Base-by-base conservation (phyloP, 1,139 yeast species). In the Diutina sp. region DNA sequence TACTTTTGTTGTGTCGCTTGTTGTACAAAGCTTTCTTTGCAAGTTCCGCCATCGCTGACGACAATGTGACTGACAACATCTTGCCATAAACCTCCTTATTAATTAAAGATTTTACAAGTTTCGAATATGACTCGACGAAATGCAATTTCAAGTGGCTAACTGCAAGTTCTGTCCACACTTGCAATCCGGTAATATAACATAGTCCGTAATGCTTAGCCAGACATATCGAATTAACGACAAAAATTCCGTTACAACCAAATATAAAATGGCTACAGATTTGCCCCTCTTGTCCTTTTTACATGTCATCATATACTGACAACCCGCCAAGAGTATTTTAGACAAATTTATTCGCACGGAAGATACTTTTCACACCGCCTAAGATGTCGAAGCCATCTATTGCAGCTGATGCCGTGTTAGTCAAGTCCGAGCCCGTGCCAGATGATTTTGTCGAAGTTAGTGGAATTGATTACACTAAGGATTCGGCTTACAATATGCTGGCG, bases 401-500 rank as follows among this genome's bases (percentile, higher is more conserved):
- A 12, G 78, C 89, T 3, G 96, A 90, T 63, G 98, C 98, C 11
- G 98, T 93, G 35, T 79, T 93, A 57, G 88, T 86, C 68, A 85
- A 84, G 58, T 90, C 97, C 0, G 90, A 78, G 6, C 95, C 96
- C 2, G 90, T 91, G 56, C 95, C 96, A 12, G 89, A 82, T 50
- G 83, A 80, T 64, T 87, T 87, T 59, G 84, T 81, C 29, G 79
- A 83, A 64, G 97, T 95, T 48, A 74, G 79, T 58, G 99, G 99
- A 57, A 82, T 93, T 55, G 97, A 93, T 70, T 95, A 91, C 71
- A 83, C 91, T 56, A 77, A 84, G 62, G 85, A 87, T 55, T 78
- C 77, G 58, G 83, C 87, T 21, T 77, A 72, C 61, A 83, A 90
- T 69, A 83, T 88, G 81, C 75, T 77, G 55, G 98, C 98, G 32